Base-by-base conservation (phyloP, 768 basidiomycete genomes). In the Trametes cubensis region DNA sequence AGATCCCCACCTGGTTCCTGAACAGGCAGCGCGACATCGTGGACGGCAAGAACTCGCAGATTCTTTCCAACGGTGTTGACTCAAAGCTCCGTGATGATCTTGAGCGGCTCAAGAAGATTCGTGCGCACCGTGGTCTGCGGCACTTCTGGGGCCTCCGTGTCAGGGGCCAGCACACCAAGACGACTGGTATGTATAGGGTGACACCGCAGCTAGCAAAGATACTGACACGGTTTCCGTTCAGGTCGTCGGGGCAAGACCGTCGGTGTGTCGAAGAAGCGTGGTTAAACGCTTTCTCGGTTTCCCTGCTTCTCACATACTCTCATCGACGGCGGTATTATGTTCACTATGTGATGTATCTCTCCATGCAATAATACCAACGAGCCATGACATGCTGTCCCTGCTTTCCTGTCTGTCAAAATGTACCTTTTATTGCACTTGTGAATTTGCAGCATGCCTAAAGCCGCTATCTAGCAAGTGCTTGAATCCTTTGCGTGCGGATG, bases 131-230 rank as follows among this genome's bases (percentile, higher is more conserved):
- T 79, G 94, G 94, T 75, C 82, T 95, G 66, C 82, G 93, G 75
- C 93, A 95, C 75, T 92, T 83, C 84, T 92, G 94, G 90, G 95
- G 95, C 69, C 81, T 96, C 66, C 89, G 96, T 72, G 97, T 98
- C 58, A 83, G 97, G 70, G 97, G 97, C 71, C 97, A 99, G 75
- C 97, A 98, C 85, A 99, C 97, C 68, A 98, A 98, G 84, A 98
- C 96, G 56, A 98, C 96, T 56, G 95, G 94, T 88, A 69, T 61
- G 86, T 45, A 34, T 10, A 34, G 34, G 10, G 10, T 34, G 34
- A 4, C 5, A 34, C 11, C 6, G 2, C 34, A 11, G 34, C 6
- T 10, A 10, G 2, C 34, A 34, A 34, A 34, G 34, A 6, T 41
- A 59, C 60, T 66, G 57, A 70, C 39, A 0, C 6, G 3, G 10